Conservation (phyloP, 495 filamentous ascomycete genomes). For the Penicillium verhagenii region DNA sequence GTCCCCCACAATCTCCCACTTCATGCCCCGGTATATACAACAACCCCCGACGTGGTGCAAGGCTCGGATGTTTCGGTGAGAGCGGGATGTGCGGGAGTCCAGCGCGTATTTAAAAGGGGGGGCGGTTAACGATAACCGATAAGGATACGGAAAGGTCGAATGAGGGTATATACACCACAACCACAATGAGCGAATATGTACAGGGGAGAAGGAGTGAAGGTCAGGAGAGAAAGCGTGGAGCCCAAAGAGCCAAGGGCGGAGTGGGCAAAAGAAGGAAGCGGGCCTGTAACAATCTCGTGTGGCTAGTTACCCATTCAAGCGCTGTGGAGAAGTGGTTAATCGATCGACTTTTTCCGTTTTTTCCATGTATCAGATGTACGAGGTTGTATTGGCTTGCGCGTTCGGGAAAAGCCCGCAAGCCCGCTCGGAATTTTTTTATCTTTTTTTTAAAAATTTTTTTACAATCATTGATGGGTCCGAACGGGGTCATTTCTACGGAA, state of each 20-base stretch:
- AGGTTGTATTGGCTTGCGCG: not conserved
- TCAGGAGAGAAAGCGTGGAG: not conserved
- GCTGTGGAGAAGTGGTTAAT: not conserved
- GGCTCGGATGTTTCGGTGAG: not conserved
- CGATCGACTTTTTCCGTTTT: not conserved
- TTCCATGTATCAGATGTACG: conserved; percentile 3
- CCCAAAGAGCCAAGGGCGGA: not conserved
- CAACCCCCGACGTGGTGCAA: conserved; percentile 1
- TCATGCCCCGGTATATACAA: conserved; percentile 10
- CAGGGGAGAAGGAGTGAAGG: not conserved
- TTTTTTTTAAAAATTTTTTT: not conserved
- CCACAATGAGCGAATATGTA: conserved; percentile 3
- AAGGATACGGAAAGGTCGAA: not conserved
- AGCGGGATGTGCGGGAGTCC: not conserved
- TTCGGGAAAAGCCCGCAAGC: too few species aligned
- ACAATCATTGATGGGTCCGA: too few species aligned
- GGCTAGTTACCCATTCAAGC: conserved; percentile 16
- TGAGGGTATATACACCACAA: conserved; percentile 7
- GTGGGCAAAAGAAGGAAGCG: not conserved
- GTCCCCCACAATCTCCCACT: not conserved
- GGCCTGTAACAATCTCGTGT: conserved; percentile 8
- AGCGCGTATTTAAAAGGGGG: conserved; percentile 4
- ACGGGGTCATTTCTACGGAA: too few species aligned
- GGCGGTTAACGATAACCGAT: not conserved
- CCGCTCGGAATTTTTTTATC: not conserved